Percentiles rank a stretch among this genome's conserved stretches.
Conservation (phyloP, 192 early-diverging fungal species). For the Coemansia umbellata region DNA sequence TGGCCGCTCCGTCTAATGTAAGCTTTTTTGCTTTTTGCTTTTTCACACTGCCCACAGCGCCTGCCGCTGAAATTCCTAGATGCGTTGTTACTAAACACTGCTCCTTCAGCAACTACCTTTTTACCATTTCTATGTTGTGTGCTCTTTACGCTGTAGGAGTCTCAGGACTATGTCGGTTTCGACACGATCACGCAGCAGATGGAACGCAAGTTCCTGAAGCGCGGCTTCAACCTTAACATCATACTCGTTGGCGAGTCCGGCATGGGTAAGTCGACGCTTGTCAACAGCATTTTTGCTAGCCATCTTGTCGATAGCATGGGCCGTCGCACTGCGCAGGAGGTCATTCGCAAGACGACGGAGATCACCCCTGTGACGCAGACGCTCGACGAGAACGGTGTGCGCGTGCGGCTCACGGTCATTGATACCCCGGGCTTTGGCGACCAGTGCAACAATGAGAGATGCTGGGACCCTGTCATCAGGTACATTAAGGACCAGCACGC, state of each 20-base stretch:
- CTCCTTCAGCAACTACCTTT: too few relatives aligned
- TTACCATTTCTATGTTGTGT: too few relatives aligned
- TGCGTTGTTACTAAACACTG: too few relatives aligned
- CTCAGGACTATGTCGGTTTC: constrained; percentile 96
- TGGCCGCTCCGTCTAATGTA: constrained; percentile 32
- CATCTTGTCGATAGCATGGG: constrained; percentile 94
- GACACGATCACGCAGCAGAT: constrained; percentile 96
- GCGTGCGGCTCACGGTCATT: constrained; percentile 89
- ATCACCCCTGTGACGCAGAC: constrained; percentile 90
- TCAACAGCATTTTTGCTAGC: constrained; percentile 97
- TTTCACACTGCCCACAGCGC: too few relatives aligned
- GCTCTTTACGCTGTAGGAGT: constrained; percentile 44
- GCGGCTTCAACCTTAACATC: constrained; percentile 96
- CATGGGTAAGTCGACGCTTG: constrained; percentile 95
- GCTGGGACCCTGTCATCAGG: constrained; percentile 98
- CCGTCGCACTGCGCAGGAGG: constrained; percentile 73
- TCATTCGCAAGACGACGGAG: constrained; percentile 89
- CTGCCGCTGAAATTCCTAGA: too few relatives aligned
- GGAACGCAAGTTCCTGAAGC: constrained; percentile 95
- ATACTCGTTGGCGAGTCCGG: constrained; percentile 98
- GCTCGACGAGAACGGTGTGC: constrained; percentile 94
- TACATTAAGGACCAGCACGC: constrained; percentile 99
- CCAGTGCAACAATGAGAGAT: constrained; percentile 98
- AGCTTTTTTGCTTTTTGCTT: constrained; percentile 6
- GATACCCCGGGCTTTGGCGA: constrained; percentile 99